Percentiles rank a stretch among this genome's conserved stretches.
Conservation (phyloP, 129 eudicot genomes). For the Arctium lappa region DNA sequence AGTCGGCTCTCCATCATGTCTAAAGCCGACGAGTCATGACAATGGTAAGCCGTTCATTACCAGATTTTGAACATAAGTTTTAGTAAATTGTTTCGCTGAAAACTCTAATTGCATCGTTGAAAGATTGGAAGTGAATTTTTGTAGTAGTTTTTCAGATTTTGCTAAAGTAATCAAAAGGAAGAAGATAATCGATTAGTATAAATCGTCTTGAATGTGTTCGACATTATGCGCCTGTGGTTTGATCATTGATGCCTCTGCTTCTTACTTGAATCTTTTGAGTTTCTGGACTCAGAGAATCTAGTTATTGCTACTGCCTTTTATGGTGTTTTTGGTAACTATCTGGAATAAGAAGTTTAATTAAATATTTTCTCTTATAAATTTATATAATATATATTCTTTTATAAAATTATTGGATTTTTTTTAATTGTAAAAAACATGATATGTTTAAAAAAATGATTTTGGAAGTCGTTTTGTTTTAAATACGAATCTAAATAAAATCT, state of each 20-base stretch:
- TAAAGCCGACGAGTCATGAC: conserved; percentile 26
- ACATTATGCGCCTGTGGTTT: neutral
- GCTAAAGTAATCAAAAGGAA: neutral
- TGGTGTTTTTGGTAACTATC: neutral
- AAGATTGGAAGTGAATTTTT: neutral
- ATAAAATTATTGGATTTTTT: too few relatives aligned
- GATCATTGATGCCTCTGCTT: neutral
- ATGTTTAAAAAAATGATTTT: too few relatives aligned
- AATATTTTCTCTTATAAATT: too few relatives aligned
- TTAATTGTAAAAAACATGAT: too few relatives aligned
- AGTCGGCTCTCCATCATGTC: conserved; percentile 68
- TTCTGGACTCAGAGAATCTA: neutral
- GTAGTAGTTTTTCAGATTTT: neutral
- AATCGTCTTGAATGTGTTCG: neutral
- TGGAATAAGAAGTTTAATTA: neutral
- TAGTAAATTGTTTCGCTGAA: neutral
- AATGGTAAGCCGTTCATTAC: neutral
- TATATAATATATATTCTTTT: too few relatives aligned
- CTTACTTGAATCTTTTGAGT: neutral
- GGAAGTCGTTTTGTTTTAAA: too few relatives aligned
- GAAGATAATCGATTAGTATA: neutral
- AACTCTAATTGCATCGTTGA: conserved; percentile 7
- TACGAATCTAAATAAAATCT: too few relatives aligned
- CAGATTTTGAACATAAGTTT: neutral
- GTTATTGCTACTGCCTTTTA: neutral